Base-by-base conservation (phyloP, 139 green algal genomes). In the Chlamydomonas sp. region DNA sequence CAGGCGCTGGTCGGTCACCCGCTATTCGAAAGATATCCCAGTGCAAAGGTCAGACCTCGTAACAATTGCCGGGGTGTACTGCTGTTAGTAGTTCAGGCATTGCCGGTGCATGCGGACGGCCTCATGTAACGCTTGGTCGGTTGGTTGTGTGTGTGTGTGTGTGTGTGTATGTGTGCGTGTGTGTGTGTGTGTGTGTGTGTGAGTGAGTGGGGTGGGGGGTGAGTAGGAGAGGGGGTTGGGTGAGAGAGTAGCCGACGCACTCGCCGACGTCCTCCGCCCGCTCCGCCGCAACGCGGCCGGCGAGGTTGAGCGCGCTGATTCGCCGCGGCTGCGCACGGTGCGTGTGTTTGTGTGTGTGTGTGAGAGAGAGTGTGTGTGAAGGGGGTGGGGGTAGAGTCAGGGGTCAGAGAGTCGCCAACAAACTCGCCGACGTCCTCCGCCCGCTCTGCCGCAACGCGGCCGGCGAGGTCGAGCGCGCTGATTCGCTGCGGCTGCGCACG, bases 301-400 rank as follows among this genome's bases (percentile, higher is more conserved):
- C 94, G 58, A 98, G 81, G 0, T 88, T 89, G 13, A 94, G 76
- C 0, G 93, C 93, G 3, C 87, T 91, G 69, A 98, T 95, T 43
- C 94, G 84, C n/a, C 94, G 84, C 0, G 93, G 94, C 77, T 95
- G 86, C n/a, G n/a, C n/a, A n/a, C n/a, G n/a, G n/a, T n/a, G n/a
- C n/a, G n/a, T n/a, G n/a, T n/a, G n/a, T n/a, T n/a, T n/a, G n/a
- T n/a, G n/a, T n/a, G n/a, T n/a, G n/a, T n/a, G n/a, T n/a, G n/a
- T n/a, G n/a, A n/a, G n/a, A n/a, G n/a, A n/a, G n/a, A n/a, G n/a
- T n/a, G n/a, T n/a, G n/a, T n/a, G n/a, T n/a, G n/a, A n/a, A n/a
- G n/a, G n/a, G n/a, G n/a, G n/a, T n/a, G n/a, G n/a, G n/a, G n/a
- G 43, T 54, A 54, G 61, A 75, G 48, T 98, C 92, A 35, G 94